phyloP scores from a whole-genome alignment of 441 rosid genomes.

The Lagerstroemia fauriei region DNA sequence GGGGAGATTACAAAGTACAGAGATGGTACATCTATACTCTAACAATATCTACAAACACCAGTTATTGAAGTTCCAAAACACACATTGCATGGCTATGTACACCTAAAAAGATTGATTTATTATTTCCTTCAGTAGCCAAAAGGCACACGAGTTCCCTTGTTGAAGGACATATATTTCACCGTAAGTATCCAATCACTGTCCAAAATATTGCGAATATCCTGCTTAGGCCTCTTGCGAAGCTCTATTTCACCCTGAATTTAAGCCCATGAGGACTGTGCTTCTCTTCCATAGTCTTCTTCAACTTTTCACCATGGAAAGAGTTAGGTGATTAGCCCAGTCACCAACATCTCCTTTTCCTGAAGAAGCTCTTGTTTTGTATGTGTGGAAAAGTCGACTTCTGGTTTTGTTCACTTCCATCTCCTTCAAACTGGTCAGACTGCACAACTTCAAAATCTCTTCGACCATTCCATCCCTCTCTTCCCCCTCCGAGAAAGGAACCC shows the following conservation, averaged over 20 bases:
- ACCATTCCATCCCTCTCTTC: slow-evolving; percentile 35
- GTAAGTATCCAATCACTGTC: too few relatives aligned
- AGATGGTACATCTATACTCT: too few relatives aligned
- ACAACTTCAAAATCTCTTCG: slow-evolving; percentile 34
- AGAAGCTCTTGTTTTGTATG: background rate
- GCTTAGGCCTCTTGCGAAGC: too few relatives aligned
- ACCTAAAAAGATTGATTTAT: too few relatives aligned
- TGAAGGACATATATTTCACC: too few relatives aligned
- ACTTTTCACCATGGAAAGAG: slow-evolving; percentile 28
- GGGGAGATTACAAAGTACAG: too few relatives aligned
- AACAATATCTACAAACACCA: too few relatives aligned
- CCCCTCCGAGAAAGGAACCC: slow-evolving; percentile 20
- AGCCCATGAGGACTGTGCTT: slow-evolving; percentile 29
- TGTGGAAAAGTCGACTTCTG: background rate
- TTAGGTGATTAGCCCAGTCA: slow-evolving; percentile 35
- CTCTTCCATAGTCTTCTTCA: slow-evolving; percentile 25
- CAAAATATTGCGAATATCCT: too few relatives aligned
- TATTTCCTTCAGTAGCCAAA: too few relatives aligned
- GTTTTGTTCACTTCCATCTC: slow-evolving; percentile 31
- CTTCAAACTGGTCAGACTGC: slow-evolving; percentile 39
- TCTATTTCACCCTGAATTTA: background rate
- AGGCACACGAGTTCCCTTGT: too few relatives aligned
- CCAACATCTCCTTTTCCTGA: slow-evolving; percentile 38
- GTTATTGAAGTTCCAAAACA: too few relatives aligned
- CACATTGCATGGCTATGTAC: too few relatives aligned